phyloP scores from a whole-genome alignment of 495 filamentous ascomycete genomes.

The Xylaria flabelliformis region DNA sequence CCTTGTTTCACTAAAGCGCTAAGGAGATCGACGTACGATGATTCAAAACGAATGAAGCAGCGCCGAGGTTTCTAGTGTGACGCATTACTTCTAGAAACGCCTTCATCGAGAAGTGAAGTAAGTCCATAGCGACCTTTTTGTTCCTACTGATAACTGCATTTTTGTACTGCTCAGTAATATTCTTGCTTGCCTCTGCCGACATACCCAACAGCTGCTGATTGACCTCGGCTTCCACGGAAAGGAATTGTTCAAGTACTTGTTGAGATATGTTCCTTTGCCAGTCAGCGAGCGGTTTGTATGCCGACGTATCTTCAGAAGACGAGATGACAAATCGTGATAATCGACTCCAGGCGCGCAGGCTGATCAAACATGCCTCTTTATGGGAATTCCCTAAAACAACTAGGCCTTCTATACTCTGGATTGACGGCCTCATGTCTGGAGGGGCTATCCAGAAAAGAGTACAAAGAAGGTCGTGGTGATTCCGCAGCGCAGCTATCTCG shows the following conservation, averaged over 20 bases:
- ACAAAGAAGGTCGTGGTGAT: constrained; percentile 92
- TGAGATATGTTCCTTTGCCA: constrained; percentile 69
- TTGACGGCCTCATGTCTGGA: constrained; percentile 67
- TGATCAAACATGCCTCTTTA: constrained; percentile 83
- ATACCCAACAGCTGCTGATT: constrained; percentile 53
- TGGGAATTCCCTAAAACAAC: constrained; percentile 83
- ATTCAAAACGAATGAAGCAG: constrained; percentile 47
- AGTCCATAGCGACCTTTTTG: constrained; percentile 53
- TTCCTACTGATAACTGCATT: constrained; percentile 52
- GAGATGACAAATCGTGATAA: constrained; percentile 78
- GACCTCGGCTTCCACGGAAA: constrained; percentile 55
- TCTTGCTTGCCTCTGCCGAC: constrained; percentile 43
- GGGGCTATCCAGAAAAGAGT: constrained; percentile 89
- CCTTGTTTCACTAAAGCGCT: background rate
- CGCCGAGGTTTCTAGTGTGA: constrained; percentile 44
- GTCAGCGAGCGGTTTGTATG: constrained; percentile 64
- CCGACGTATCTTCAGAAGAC: constrained; percentile 56
- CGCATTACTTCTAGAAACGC: constrained; percentile 50
- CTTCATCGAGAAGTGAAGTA: constrained; percentile 49
- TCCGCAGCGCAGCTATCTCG: constrained; percentile 85
- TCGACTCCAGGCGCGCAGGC: constrained; percentile 79
- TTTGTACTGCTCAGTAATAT: constrained; percentile 46
- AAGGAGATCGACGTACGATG: constrained; percentile 37
- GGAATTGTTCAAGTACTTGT: constrained; percentile 56
- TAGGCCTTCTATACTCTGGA: constrained; percentile 75